phyloP scores from a whole-genome alignment of 768 basidiomycete genomes.

The Pholiota microspora region DNA sequence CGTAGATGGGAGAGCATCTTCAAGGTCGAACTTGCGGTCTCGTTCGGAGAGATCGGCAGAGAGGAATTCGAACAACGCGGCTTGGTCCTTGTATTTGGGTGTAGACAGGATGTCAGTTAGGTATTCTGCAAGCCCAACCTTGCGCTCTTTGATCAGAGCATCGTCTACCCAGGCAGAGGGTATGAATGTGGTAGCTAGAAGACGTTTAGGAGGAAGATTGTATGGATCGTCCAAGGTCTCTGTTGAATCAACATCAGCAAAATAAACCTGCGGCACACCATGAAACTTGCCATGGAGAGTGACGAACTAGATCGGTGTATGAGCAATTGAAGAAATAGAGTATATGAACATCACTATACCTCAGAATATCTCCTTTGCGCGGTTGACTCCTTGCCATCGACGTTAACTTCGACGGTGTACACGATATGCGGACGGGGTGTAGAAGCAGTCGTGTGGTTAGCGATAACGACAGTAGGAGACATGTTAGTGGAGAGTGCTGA shows the following conservation, averaged over 20 bases:
- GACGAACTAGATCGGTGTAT: conserved; percentile 25
- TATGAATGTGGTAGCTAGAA: conserved; percentile 44
- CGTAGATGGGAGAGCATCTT: conserved; percentile 48
- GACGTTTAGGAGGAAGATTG: conserved; percentile 49
- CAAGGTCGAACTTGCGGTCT: conserved; percentile 33
- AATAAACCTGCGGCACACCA: neutral
- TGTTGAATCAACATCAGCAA: neutral
- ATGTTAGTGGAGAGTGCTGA: conserved; percentile 5
- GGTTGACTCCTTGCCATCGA: conserved; percentile 30
- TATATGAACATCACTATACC: conserved; percentile 23
- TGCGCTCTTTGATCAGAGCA: conserved; percentile 49
- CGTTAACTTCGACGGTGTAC: conserved; percentile 37
- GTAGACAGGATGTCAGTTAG: conserved; percentile 36
- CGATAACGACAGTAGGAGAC: conserved; percentile 18
- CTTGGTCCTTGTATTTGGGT: conserved; percentile 32
- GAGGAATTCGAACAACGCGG: conserved; percentile 38
- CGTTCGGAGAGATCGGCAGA: conserved; percentile 20
- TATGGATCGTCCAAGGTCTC: conserved; percentile 37
- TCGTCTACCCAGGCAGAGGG: conserved; percentile 56
- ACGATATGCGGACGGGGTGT: conserved; percentile 45
- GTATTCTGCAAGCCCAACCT: conserved; percentile 43
- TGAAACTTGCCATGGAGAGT: conserved; percentile 31
- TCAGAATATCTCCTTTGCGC: conserved; percentile 43
- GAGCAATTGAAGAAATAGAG: neutral
- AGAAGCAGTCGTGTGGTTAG: conserved; percentile 44